Evolutionary conservation across 2,329 filamentous ascomycete species (phyloP).

Genomic region (Aspergillus pseudoglaucus): DNA sequence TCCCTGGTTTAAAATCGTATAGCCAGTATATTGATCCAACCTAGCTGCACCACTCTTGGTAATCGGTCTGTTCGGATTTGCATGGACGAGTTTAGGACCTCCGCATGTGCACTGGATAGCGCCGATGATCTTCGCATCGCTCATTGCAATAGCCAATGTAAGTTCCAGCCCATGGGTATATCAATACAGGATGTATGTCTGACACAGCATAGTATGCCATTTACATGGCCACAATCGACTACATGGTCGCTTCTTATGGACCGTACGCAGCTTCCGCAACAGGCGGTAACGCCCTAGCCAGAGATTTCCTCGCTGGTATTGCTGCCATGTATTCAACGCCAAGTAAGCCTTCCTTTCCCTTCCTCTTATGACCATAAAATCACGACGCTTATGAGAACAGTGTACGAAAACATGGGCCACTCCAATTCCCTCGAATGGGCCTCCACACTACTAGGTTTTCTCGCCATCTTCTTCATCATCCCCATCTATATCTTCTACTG

Average conservation of each 20-base stretch:
- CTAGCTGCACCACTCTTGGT: constrained; percentile 50
- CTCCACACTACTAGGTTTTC: constrained; percentile 54
- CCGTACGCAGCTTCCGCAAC: constrained; percentile 59
- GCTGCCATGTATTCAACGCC: constrained; percentile 54
- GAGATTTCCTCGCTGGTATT: constrained; percentile 58
- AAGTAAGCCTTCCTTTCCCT: constrained; percentile 22
- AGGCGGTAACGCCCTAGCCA: constrained; percentile 58
- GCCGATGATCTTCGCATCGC: constrained; percentile 52
- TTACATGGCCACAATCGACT: constrained; percentile 61
- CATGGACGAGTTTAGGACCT: constrained; percentile 53
- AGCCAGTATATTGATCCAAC: background rate
- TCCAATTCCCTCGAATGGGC: constrained; percentile 50
- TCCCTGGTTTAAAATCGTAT: background rate
- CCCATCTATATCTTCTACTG: constrained; percentile 63
- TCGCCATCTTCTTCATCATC: constrained; percentile 55
- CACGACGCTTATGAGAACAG: constrained; percentile 15
- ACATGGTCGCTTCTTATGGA: constrained; percentile 61
- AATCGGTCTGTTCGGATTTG: constrained; percentile 56
- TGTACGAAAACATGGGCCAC: constrained; percentile 45
- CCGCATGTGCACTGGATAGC: constrained; percentile 52
- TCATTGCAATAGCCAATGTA: constrained; percentile 58
- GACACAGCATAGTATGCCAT: constrained; percentile 35
- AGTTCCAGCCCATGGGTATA: constrained; percentile 10
- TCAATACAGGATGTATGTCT: background rate
- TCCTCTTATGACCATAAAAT: background rate